Evolutionary conservation across 2,329 filamentous ascomycete genomes (phyloP), one percentile per base, ranked within the genome.

Genomic region (Macroventuria anomochaeta): DNA sequence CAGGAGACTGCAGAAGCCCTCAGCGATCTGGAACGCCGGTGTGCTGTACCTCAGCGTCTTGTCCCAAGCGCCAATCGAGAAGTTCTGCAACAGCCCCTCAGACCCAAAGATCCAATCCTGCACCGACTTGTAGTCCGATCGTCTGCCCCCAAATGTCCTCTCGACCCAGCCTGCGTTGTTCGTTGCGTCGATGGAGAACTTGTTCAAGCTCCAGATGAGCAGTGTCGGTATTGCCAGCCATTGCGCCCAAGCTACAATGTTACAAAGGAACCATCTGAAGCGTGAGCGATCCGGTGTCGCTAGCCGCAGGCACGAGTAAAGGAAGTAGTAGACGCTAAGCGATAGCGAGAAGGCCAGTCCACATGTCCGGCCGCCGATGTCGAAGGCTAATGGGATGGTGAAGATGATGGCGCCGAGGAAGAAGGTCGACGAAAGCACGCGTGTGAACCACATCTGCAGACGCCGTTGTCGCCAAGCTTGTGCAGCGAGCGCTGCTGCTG

Each of bases 331-430:
- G 68, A 84, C 82, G 65, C 93, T 93, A 48, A 97, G 85, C 40
- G 90, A 86, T 47, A 97, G 84, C 72, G 92, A 97, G 80, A 96
- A 97, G 59, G 92, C 93, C 70, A 99, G 83, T 55, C 95, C 95
- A 71, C 92, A 96, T 67, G 95, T 93, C 69, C 91, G 88, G 58
- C 95, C 95, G 73, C 95, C 95, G 70, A 97, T 93, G 85, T 99
- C 95, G 80, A 97, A 97, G 69, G 93, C 91, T 73, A 99, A 88
- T 58, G 95, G 95, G 73, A 99, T 95, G 58, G 92, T 96, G 73
- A 97, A 89, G 72, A 97, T 87, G 75, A 97, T 92, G 78, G 90
- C 90, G 77, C 93, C 84, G 68, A 97, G 87, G 79, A 97, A 97
- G 77, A 91, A 78, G 72, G 88, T 82, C 78, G 91, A 91, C 71